Base-by-base conservation (phyloP, 2,329 filamentous ascomycete genomes). In the Epichloe sibirici region DNA sequence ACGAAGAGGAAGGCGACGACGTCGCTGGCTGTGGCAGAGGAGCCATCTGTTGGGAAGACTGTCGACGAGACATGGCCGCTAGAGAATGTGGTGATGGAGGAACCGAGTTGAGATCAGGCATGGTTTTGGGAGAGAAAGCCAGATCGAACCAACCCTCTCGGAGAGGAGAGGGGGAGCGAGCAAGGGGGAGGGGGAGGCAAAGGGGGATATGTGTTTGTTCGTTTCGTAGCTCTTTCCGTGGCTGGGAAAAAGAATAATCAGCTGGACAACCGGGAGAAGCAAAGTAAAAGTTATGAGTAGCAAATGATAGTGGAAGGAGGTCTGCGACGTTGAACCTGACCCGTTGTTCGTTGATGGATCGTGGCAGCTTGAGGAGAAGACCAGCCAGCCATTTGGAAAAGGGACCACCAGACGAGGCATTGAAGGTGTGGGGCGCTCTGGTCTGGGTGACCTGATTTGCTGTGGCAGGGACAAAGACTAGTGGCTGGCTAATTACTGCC, bases 41-140 rank as follows among this genome's bases (percentile, higher is more conserved):
- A 48, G 70, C 62, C 68, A 73, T 73, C 52, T 74, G 71, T 53
- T 66, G 66, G 21, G 68, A 66, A 34, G 75, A 74, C 43, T 71
- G 63, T 47, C 75, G 74, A 48, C 72, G 68, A 23, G 71, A 69
- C 21, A 55, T 45, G 21, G 68, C 70, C 37, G 51, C 51, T 21
- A 74, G 67, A 39, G 70, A 63, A 56, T 70, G 72, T 49, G 75
- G 74, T 51, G 74, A 77, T 7, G 74, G 65, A 42, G 77, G 74
- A 12, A 80, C 74, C 17, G 75, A 74, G 66, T 81, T 79, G 57
- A 80, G 71, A 57, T 80, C 77, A 25, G 75, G 76, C 75, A 78
- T 79, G 49, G 53, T 39, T 49, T 45, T 31, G 49, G 42, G 40
- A 51, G 31, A 46, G 43, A 49, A 44, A 45, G 21, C 40, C 35